These are phyloP conservation scores for Euphrasia arctica DNA, from an alignment of 305 asterid species.

Conservation along the genomic window DNA sequence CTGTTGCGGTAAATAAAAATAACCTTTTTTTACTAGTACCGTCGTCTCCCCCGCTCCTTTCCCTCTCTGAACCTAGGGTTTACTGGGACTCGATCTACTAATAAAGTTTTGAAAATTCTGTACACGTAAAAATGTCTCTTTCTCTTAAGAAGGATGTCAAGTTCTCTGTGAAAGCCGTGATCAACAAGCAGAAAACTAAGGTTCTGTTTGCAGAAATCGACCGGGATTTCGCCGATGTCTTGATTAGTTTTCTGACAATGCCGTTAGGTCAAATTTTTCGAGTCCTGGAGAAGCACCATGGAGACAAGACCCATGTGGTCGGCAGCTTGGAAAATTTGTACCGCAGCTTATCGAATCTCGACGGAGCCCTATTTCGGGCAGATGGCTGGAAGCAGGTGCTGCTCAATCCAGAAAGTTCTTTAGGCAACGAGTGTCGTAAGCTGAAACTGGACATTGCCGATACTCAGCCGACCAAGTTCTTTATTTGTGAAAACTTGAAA, in stretches of 20 bases:
- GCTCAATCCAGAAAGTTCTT: conserved; percentile 13
- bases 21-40: no score
- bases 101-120: no score
- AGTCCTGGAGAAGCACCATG: conserved; percentile 20
- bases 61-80: no score
- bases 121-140: no score
- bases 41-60: no score
- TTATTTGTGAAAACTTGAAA: not conserved
- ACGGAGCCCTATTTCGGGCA: not conserved
- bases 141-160: no score
- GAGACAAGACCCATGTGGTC: conserved; percentile 9
- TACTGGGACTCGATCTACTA: no score
- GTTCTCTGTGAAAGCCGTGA: not conserved
- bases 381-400: conserved; percentile 14
- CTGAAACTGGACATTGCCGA: conserved; percentile 20
- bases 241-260: conserved; percentile 27
- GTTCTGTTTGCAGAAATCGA: not conserved
- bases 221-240: conserved; percentile 3
- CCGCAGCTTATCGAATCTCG: conserved; percentile 2
- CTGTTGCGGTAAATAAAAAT: no score
- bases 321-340: conserved; percentile 32
- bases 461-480: conserved; percentile 20
- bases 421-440: conserved; percentile 9
- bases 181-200: no score
- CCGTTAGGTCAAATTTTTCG: conserved; percentile 31